These are phyloP conservation scores for Leccinum boreale DNA, from an alignment of 768 basidiomycete genomes.

Conservation along the genomic window DNA sequence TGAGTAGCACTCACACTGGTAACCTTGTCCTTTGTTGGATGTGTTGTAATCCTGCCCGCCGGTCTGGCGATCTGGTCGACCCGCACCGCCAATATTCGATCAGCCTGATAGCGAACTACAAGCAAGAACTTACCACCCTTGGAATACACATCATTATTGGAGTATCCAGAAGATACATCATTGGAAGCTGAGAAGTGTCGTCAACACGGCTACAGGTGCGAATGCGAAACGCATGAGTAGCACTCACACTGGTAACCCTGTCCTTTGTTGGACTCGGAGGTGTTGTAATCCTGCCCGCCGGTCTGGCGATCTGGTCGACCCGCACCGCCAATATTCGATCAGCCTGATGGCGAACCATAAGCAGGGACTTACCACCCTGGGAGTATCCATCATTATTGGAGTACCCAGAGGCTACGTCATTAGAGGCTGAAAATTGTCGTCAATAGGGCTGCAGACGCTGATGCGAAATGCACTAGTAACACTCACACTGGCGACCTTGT, in stretches of 20 bases:
- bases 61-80: constrained; percentile 13
- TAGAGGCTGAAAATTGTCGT: constrained; percentile 30
- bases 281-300: neutral
- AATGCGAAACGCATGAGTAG: neutral
- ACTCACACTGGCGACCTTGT: constrained; percentile 15
- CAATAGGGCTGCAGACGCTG: neutral
- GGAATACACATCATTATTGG: neutral
- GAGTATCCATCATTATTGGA: neutral
- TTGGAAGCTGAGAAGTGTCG: constrained; percentile 28
- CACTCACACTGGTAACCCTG: constrained; percentile 14
- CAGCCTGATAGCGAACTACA: neutral
- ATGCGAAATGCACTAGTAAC: neutral
- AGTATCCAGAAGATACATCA: neutral
- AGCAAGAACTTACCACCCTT: constrained; percentile 3
- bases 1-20: neutral
- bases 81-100: neutral
- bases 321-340: too few species aligned
- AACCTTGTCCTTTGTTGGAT: constrained; percentile 11
- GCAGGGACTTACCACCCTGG: constrained; percentile 4
- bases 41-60: neutral
- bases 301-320: constrained; percentile 14
- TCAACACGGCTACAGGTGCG: neutral
- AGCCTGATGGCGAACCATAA: neutral
- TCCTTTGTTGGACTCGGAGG: neutral
- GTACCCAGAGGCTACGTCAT: neutral